phyloP scores from a whole-genome alignment of 805 yeast species.

The Myxozyma sirexii region DNA sequence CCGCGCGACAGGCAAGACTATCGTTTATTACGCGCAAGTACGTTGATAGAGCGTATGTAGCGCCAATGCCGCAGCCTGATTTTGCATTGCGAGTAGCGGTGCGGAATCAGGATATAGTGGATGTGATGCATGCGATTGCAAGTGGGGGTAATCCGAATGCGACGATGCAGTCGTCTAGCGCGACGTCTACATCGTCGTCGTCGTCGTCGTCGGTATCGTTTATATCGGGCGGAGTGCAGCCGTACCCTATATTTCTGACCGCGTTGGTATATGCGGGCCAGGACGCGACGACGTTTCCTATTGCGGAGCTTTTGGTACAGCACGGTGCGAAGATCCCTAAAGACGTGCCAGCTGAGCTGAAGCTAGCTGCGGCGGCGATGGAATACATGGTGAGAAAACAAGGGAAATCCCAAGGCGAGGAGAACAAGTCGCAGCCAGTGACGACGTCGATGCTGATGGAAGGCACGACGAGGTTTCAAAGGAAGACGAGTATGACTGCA shows the following conservation, averaged over 20 bases:
- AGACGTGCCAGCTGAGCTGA: constrained; percentile 23
- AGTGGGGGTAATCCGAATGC: constrained; percentile 46
- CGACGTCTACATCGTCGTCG: constrained; percentile 3
- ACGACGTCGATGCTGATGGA: constrained; percentile 3
- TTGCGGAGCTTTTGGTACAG: constrained; percentile 46
- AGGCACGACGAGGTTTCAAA: background rate
- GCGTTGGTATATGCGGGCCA: constrained; percentile 41
- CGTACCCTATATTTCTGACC: constrained; percentile 41
- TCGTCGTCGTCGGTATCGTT: constrained; percentile 4
- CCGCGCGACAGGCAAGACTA: constrained; percentile 36
- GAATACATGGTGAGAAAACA: constrained; percentile 14
- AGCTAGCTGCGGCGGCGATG: constrained; percentile 13
- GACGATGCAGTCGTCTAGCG: background rate
- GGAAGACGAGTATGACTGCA: background rate
- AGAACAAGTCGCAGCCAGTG: background rate
- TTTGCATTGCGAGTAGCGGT: constrained; percentile 44
- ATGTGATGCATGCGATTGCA: constrained; percentile 44
- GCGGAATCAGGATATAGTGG: constrained; percentile 39
- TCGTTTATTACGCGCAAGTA: constrained; percentile 71
- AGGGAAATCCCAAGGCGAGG: background rate
- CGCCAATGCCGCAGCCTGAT: constrained; percentile 40
- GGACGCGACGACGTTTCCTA: constrained; percentile 40
- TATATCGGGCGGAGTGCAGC: background rate
- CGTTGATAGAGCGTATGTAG: constrained; percentile 52
- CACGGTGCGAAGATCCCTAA: constrained; percentile 43